A percentile compares a stretch with the other conserved stretches of the same genome.
Evolutionary conservation across 1,284 basidiomycete species (phyloP).

Genomic region (Pterula multifida): DNA sequence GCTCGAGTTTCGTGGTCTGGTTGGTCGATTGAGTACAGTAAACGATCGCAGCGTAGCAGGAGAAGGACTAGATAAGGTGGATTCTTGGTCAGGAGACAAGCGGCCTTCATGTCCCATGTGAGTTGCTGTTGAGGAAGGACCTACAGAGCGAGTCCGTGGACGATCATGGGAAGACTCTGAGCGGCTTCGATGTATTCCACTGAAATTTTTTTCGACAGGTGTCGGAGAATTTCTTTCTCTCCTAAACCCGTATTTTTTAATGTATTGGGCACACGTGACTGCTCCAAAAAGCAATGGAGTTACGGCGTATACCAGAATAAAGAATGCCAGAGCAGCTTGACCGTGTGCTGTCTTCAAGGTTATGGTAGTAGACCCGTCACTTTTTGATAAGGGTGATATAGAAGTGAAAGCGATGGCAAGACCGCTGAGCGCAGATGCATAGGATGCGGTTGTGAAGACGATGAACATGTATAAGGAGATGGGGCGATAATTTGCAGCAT

Average conservation of each 20-base stretch:
- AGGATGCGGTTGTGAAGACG: conserved; percentile 36
- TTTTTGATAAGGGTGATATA: conserved; percentile 12
- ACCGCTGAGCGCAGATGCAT: conserved; percentile 48
- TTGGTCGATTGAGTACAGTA: neutral
- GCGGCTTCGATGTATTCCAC: conserved; percentile 13
- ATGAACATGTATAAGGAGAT: conserved; percentile 21
- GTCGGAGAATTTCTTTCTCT: neutral
- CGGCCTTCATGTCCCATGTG: neutral
- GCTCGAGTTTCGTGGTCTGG: neutral
- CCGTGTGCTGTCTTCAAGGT: conserved; percentile 48
- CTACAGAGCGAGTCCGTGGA: neutral
- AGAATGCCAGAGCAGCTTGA: conserved; percentile 48
- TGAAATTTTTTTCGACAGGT: conserved; percentile 11
- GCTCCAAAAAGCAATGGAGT: conserved; percentile 33
- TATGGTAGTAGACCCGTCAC: conserved; percentile 12
- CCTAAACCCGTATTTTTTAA: conserved; percentile 3
- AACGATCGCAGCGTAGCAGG: neutral
- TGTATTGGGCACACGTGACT: conserved; percentile 15
- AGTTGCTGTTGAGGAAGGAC: conserved; percentile 2
- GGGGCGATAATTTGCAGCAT: conserved; percentile 13
- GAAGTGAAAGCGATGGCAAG: conserved; percentile 47
- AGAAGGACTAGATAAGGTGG: neutral
- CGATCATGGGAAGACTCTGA: neutral
- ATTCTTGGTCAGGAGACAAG: neutral
- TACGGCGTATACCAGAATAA: conserved; percentile 42